These are phyloP conservation scores for Monosporascus sp. DNA, from an alignment of 2,329 filamentous ascomycete genomes.

Conservation along the genomic window DNA sequence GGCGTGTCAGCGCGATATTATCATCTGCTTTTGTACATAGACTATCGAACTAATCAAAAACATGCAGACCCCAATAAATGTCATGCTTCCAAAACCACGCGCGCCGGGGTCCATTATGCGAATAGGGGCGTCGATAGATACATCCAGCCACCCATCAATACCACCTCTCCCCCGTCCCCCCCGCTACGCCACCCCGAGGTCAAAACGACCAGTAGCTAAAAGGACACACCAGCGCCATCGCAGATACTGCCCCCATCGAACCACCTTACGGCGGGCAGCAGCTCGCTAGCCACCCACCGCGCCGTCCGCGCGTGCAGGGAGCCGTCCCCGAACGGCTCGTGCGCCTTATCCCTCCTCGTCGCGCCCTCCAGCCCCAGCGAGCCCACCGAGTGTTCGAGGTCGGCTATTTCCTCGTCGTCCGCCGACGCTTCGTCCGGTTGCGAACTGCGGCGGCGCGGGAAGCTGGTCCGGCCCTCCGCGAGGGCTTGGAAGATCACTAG, in stretches of 20 bases:
- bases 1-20: too few relatives aligned
- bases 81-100: too few relatives aligned
- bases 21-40: too few relatives aligned
- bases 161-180: too few relatives aligned
- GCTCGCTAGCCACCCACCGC: conserved; percentile 50
- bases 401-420: conserved; percentile 8
- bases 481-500: conserved; percentile 56
- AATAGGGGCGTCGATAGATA: too few relatives aligned
- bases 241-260: conserved; percentile 46
- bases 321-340: conserved; percentile 51
- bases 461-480: conserved; percentile 45
- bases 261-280: conserved; percentile 45
- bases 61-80: too few relatives aligned
- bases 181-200: too few relatives aligned
- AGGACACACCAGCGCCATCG: conserved; percentile 36
- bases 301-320: conserved; percentile 54
- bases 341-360: conserved; percentile 34
- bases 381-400: conserved; percentile 10
- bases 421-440: conserved; percentile 1
- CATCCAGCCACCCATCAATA: too few relatives aligned
- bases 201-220: not conserved
- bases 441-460: conserved; percentile 28
- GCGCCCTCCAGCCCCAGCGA: conserved; percentile 10
- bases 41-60: too few relatives aligned
- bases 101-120: too few relatives aligned